These are phyloP conservation scores for Tetracentron sinense DNA, from an alignment of 164 flowering plant genomes.

Conservation along the genomic window DNA sequence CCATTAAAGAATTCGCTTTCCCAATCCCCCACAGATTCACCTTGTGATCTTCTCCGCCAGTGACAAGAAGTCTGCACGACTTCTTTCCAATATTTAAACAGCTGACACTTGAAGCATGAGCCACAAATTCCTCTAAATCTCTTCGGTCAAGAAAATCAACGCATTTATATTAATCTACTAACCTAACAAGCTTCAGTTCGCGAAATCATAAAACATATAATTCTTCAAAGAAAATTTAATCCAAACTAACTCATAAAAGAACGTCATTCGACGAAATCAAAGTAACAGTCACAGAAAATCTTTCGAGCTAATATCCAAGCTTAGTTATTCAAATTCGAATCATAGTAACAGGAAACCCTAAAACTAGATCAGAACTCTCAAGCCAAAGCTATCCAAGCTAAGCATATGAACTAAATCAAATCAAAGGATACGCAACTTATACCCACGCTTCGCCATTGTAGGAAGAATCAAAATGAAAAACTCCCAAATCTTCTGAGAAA, in stretches of 20 bases:
- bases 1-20: slow-evolving; percentile 66
- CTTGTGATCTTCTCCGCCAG: slow-evolving; percentile 87
- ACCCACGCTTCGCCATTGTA: slow-evolving; percentile 73
- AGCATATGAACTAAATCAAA: slow-evolving; percentile 8
- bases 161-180: neutral
- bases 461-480: neutral
- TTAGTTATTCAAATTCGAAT: neutral
- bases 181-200: neutral
- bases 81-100: slow-evolving; percentile 78
- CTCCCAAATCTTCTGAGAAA: neutral
- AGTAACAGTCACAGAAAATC: neutral
- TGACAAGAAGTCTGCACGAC: slow-evolving; percentile 48
- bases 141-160: slow-evolving; percentile 43
- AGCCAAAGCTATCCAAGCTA: slow-evolving; percentile 7
- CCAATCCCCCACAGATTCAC: slow-evolving; percentile 89
- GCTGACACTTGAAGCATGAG: slow-evolving; percentile 67
- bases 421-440: slow-evolving; percentile 81
- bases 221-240: neutral
- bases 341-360: slow-evolving; percentile 1
- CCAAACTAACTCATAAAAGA: neutral
- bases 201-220: neutral
- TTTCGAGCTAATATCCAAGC: neutral
- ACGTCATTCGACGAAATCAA: neutral
- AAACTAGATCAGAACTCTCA: slow-evolving; percentile 3
- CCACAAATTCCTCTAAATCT: slow-evolving; percentile 77